Evolutionary conservation across 2,329 filamentous ascomycete species (phyloP), one percentile per base, ranked within the genome.

Genomic region (Samsoniella hepiali): DNA sequence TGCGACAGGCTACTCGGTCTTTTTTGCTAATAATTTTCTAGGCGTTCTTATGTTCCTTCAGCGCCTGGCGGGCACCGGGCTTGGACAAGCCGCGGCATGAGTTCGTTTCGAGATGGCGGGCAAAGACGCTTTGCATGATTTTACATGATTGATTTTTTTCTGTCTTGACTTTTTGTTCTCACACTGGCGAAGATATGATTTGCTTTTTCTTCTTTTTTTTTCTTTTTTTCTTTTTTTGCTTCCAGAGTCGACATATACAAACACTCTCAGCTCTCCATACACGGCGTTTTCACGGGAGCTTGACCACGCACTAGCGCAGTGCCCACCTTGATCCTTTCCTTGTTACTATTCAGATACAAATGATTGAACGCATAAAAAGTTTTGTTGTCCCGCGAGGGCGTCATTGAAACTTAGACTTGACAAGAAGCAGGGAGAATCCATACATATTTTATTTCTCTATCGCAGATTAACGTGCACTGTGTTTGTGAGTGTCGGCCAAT

Each of bases 51-150:
- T 58, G 31, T 64, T 66, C 29, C 56, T 66, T 40, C 65, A 66
- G 50, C 58, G 59, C 22, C 63, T 82, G 76, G 64, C 77, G 76
- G 10, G 58, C 34, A 58, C 42, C 38, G 53, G 49, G 36, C 49
- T 58, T 45, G 54, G 36, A 17, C 34, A 45, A 22, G n/a, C 29
- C n/a, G 27, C 17, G 29, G 47, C 55, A 47, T 58, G 49, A 63
- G 22, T 29, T 40, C 22, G 10, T 62, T 51, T 22, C 29, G 51
- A 13, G 40, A 49, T 49, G 51, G 47, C 22, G 42, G 34, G 50
- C 31, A 47, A 49, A 29, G 38, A 57, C 27, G 36, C 10, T 32
- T 22, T 42, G 51, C 42, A 63, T 31, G 49, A 40, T 15, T 27
- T 36, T 44, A 5, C 29, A 59, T 50, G 45, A 40, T 40, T 59